Base-by-base conservation (phyloP, 1,139 yeast species). In the Candida freyschussii region DNA sequence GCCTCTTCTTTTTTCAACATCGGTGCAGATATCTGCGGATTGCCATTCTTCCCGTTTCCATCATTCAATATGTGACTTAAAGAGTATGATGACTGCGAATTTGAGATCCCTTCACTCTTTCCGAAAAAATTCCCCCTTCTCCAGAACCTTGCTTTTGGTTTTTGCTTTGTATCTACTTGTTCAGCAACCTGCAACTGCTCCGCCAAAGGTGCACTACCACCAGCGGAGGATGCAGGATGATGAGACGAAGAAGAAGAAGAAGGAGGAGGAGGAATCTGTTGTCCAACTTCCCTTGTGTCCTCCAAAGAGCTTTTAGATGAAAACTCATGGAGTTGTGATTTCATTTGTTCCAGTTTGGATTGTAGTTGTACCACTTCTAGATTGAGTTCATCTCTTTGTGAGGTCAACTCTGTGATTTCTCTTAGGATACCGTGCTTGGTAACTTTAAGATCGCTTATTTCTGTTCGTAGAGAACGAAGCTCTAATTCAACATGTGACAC, bases 91-190 rank as follows among this genome's bases (percentile, higher is more conserved):
- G 52, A 48, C 18, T 43, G 48, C 1, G 52, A 46, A 13, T 29
- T 29, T 3, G 45, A 19, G n/a, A 45, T 27, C 6, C 35, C 32
- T 7, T 34, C 34, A 8, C 26, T 29, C 21, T 42, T 43, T 9
- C 17, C 24, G 30, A 37, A 37, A 24, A 39, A 37, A 9, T 38
- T 38, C 3, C 44, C 72, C 43, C 75, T 57, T 51, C 75, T 63
- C 80, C 80, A 74, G 50, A 74, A 74, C 28, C 56, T 44, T 4
- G 50, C 43, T 47, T 63, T 69, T 41, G 69, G n/a, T 40, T 21
- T 38, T 17, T 50, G 48, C 27, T 45, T 33, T 33, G 46, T 17
- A 36, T 41, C 40, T 28, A 36, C 33, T 3, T 28, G 29, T 8
- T 33, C 39, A n/a, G 40, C 33, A 13, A 36, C 17, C 2, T 20